phyloP scores from a whole-genome alignment of 2,329 filamentous ascomycete genomes.

The Clarireedia homoeocarpa region DNA sequence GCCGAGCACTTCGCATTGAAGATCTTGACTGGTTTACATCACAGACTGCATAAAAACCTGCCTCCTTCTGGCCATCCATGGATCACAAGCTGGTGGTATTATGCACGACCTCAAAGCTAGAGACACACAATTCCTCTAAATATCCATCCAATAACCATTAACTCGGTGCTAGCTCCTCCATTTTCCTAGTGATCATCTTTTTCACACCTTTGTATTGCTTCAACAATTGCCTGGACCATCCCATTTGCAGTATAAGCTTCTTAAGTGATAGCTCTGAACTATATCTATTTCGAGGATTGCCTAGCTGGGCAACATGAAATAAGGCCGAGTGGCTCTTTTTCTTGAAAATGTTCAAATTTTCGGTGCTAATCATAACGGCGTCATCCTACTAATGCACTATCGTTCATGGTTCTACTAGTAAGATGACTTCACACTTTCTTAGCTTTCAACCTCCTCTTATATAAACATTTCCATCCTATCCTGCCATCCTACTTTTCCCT shows the following conservation, averaged over 20 bases:
- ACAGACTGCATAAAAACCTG: background rate
- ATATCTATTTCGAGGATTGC: background rate
- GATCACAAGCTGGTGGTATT: background rate
- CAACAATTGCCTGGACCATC: background rate
- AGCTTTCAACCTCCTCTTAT: background rate
- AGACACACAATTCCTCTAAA: no score
- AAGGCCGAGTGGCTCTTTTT: background rate
- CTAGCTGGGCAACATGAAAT: background rate
- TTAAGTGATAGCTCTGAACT: background rate
- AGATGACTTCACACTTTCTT: background rate
- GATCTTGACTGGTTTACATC: background rate
- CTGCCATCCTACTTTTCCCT: background rate
- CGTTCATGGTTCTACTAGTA: no score
- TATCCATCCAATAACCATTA: no score
- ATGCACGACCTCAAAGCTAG: background rate
- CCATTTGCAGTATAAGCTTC: background rate
- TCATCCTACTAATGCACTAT: no score
- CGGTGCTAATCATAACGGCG: no score
- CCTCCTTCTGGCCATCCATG: no score
- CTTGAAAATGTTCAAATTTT: no score
- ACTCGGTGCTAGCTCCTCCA: background rate
- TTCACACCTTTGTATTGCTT: background rate
- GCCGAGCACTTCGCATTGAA: background rate
- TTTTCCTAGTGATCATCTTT: background rate
- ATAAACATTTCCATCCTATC: background rate